Base-by-base conservation (phyloP, 441 rosid species). In the Hura crepitans region DNA sequence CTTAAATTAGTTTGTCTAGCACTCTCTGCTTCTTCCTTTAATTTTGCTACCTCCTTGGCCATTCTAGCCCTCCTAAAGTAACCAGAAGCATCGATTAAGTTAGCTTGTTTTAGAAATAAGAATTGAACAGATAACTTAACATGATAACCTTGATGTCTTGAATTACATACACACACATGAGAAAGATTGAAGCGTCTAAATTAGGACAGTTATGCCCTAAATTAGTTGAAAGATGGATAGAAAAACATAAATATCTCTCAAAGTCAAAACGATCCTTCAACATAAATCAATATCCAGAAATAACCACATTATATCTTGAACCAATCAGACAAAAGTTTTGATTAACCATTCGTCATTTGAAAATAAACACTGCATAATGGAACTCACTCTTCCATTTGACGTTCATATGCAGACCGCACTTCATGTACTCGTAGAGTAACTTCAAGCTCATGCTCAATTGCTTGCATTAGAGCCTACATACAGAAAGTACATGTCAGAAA, bases 361-460 rank as follows among this genome's bases (percentile, higher is more conserved):
- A 30, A 22, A 30, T 39, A 37, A 22, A 18, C 13, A 45, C 33
- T 28, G 28, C 46, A 73, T 42, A 62, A 58, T 5, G 45, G 71
- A 67, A 83, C 99, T 85, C 81, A 95, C 98, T 88, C 99, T 85
- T 95, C 91, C 84, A 88, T 83, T 82, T 92, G 98, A 70, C 93
- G 90, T 75, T 87, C 98, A 73, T 95, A 89, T 69, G 86, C 96
- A 62, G 91, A 74, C 31, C 99, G 97, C 49, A 92, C 99, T 89
- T 93, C 98, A 72, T 91, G 91, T 28, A 96, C 93, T 68, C 91
- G 86, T 11, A 96, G 85, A 54, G 86, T 91, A 72, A 96, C 91
- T 87, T 96, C 99, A 72, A 93, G 92, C 71, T 95, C 99, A 79
- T 95, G 97, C 82, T 92, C 99, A 81, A 95, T 86, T 53, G 89